Evolutionary conservation across 306 rosid species (phyloP).

Genomic region (Oemleria cerasiformis): DNA sequence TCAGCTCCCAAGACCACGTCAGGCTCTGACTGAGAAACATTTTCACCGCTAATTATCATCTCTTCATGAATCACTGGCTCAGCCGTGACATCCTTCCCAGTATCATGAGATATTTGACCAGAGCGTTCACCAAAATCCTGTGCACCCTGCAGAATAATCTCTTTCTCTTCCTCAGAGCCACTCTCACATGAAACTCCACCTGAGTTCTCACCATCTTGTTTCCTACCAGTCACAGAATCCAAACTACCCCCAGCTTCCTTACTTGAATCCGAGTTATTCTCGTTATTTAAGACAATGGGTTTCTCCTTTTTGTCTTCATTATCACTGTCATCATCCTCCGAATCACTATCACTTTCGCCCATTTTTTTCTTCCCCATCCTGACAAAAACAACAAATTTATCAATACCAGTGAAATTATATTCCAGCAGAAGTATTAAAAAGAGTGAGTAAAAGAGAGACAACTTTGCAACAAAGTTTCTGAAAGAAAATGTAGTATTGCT

Average conservation of each 20-base stretch:
- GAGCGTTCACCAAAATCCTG: conserved; percentile 29
- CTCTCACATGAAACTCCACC: conserved; percentile 51
- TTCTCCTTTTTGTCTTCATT: conserved; percentile 46
- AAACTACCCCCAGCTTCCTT: conserved; percentile 60
- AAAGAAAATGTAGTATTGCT: background rate
- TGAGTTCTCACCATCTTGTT: conserved; percentile 44
- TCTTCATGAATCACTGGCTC: conserved; percentile 30
- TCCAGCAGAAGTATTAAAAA: background rate
- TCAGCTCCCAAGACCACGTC: conserved; percentile 25
- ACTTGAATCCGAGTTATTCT: conserved; percentile 45
- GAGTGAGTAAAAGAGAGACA: background rate
- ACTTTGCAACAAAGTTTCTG: background rate
- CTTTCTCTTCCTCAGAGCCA: conserved; percentile 83
- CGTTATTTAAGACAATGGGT: conserved; percentile 49
- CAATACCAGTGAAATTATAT: conserved; percentile 23
- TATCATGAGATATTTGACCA: conserved; percentile 19
- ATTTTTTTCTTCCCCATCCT: conserved; percentile 88
- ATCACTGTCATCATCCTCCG: conserved; percentile 48
- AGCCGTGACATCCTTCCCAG: conserved; percentile 12
- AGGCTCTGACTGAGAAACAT: conserved; percentile 30
- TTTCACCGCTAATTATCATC: conserved; percentile 21
- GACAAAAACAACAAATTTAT: conserved; percentile 24
- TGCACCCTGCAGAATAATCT: conserved; percentile 32
- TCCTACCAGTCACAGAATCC: conserved; percentile 59
- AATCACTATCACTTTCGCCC: conserved; percentile 67